These are phyloP conservation scores for Eucalyptus microcorys DNA, from an alignment of 345 rosid genomes.

Conservation along the genomic window DNA sequence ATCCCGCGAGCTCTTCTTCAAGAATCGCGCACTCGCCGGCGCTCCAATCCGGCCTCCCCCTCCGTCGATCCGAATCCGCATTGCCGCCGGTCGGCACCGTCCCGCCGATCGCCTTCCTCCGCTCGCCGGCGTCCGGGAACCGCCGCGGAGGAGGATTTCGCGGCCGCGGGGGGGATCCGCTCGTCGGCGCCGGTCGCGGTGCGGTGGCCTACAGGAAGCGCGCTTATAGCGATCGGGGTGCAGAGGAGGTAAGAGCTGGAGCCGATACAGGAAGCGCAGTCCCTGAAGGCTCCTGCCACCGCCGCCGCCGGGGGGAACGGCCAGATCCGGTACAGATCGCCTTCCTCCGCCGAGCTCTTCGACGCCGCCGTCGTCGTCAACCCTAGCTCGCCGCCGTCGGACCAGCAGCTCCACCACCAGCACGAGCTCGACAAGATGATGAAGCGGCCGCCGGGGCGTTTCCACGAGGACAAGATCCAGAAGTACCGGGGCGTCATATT, in stretches of 20 bases:
- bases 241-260: conserved; percentile 48
- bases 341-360: conserved; percentile 49
- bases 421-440: conserved; percentile 35
- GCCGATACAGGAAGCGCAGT: conserved; percentile 54
- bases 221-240: neutral
- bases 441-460: conserved; percentile 38
- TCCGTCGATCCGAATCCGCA: neutral
- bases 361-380: conserved; percentile 2
- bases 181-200: neutral
- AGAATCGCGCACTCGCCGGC: neutral
- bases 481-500: conserved; percentile 49
- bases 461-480: conserved; percentile 72
- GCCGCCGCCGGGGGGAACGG: conserved; percentile 61
- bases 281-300: conserved; percentile 51
- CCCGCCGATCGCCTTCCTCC: neutral
- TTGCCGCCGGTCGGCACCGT: neutral
- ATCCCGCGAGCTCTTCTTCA: neutral
- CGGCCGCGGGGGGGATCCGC: neutral
- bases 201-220: neutral
- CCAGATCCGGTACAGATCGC: conserved; percentile 88
- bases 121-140: neutral
- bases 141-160: neutral
- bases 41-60: neutral
- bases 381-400: conserved; percentile 9
- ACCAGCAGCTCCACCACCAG: conserved; percentile 6